phyloP scores from a whole-genome alignment of 2,329 filamentous ascomycete species.

The Colletotrichum limetticola region DNA sequence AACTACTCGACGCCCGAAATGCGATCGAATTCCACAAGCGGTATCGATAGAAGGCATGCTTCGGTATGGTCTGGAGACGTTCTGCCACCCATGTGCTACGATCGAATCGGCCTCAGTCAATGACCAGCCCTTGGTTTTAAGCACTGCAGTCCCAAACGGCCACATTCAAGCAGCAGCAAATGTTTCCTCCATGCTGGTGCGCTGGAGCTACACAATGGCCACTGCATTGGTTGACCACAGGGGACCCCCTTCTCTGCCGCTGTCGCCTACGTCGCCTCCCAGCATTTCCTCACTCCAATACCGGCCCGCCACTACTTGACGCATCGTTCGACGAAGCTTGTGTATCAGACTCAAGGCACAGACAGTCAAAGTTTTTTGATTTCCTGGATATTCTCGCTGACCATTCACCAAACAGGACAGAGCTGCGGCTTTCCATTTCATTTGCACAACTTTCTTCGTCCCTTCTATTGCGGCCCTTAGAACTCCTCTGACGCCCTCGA shows the following conservation, averaged over 20 bases:
- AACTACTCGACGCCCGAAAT: background rate
- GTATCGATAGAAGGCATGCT: background rate
- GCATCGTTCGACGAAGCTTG: constrained; percentile 33
- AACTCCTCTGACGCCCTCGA: constrained; percentile 9
- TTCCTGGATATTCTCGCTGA: constrained; percentile 19
- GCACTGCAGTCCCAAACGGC: background rate
- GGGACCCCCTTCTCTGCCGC: constrained; percentile 8
- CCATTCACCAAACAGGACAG: constrained; percentile 6
- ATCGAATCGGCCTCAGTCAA: background rate
- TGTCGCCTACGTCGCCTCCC: background rate
- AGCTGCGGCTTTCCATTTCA: constrained; percentile 14
- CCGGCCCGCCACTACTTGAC: constrained; percentile 31
- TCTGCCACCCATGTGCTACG: background rate
- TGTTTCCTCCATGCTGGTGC: background rate
- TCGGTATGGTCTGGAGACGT: background rate
- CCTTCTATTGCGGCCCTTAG: constrained; percentile 18
- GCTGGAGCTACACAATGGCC: constrained; percentile 5
- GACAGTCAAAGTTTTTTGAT: constrained; percentile 31
- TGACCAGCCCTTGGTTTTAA: background rate
- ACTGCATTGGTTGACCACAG: constrained; percentile 17
- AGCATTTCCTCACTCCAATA: constrained; percentile 3
- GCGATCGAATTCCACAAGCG: background rate
- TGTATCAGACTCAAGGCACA: constrained; percentile 37
- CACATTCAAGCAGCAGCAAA: background rate
- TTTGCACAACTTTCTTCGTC: constrained; percentile 28